These are phyloP conservation scores for Monosporozyma yasuniensis DNA, from an alignment of 805 yeast genomes.

Conservation along the genomic window DNA sequence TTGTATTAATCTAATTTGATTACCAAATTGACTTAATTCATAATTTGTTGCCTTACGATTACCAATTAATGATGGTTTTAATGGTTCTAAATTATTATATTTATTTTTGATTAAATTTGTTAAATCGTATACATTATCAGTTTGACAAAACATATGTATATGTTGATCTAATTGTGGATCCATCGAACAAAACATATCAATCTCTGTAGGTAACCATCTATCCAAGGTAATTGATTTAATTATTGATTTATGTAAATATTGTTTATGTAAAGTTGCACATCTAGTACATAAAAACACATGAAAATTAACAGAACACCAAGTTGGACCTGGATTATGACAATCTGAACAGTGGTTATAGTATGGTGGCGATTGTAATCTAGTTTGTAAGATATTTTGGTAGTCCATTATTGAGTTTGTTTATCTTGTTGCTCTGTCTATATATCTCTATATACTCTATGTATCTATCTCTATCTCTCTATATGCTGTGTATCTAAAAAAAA, in stretches of 20 bases:
- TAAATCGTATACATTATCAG: conserved; percentile 3
- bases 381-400: conserved; percentile 32
- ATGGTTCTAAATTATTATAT: not conserved
- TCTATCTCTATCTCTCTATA: not conserved
- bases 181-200: not conserved
- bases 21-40: conserved; percentile 42
- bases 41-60: conserved; percentile 42
- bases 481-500: too few species aligned
- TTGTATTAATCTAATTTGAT: conserved; percentile 40
- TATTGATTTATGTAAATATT: conserved; percentile 46
- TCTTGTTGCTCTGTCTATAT: not conserved
- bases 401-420: not conserved
- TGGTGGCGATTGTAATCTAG: conserved; percentile 43
- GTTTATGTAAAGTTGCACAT: conserved; percentile 72
- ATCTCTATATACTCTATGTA: not conserved
- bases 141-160: conserved; percentile 14
- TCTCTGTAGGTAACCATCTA: conserved; percentile 40
- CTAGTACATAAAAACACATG: conserved; percentile 77
- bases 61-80: conserved; percentile 34
- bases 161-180: not conserved
- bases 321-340: conserved; percentile 60
- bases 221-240: conserved; percentile 72
- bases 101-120: conserved; percentile 4
- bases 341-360: conserved; percentile 74
- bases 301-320: conserved; percentile 31